Conservation (phyloP, 345 rosid genomes). For the Arabis alpina region DNA sequence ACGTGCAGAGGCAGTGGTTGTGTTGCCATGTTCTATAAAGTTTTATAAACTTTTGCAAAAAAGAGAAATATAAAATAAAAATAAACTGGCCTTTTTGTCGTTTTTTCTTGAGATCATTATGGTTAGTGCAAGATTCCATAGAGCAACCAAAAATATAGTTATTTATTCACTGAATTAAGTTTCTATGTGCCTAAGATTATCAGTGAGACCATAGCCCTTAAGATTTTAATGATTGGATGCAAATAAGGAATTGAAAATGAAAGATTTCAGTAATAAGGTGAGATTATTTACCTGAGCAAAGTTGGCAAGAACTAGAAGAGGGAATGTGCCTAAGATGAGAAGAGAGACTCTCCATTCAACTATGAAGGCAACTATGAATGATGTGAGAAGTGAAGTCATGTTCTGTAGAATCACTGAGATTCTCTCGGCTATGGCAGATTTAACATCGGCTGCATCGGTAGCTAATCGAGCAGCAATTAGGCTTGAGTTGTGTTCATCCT, state of each 20-base stretch:
- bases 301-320: slow-evolving; percentile 97
- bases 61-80: slow-evolving; percentile 2
- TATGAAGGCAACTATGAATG: slow-evolving; percentile 95
- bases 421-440: slow-evolving; percentile 97
- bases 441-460: slow-evolving; percentile 94
- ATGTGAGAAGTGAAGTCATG: slow-evolving; percentile 98
- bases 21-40: slow-evolving; percentile 50
- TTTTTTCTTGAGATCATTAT: slow-evolving; percentile 43
- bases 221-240: slow-evolving; percentile 2
- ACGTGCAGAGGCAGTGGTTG: slow-evolving; percentile 56
- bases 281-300: slow-evolving; percentile 84
- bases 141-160: slow-evolving; percentile 10
- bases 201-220: not conserved
- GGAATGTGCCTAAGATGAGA: slow-evolving; percentile 92
- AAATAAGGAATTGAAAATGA: not conserved
- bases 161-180: not conserved
- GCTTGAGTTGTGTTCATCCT: slow-evolving; percentile 98
- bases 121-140: slow-evolving; percentile 55
- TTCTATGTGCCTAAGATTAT: slow-evolving; percentile 1
- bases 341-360: slow-evolving; percentile 99
- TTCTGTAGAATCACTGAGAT: slow-evolving; percentile 95
- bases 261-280: not conserved
- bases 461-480: slow-evolving; percentile 83
- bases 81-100: slow-evolving; percentile 49
- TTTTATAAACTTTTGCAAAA: slow-evolving; percentile 34